Conservation (phyloP, 495 filamentous ascomycete genomes). For the Trichoderma orchidacearum region DNA sequence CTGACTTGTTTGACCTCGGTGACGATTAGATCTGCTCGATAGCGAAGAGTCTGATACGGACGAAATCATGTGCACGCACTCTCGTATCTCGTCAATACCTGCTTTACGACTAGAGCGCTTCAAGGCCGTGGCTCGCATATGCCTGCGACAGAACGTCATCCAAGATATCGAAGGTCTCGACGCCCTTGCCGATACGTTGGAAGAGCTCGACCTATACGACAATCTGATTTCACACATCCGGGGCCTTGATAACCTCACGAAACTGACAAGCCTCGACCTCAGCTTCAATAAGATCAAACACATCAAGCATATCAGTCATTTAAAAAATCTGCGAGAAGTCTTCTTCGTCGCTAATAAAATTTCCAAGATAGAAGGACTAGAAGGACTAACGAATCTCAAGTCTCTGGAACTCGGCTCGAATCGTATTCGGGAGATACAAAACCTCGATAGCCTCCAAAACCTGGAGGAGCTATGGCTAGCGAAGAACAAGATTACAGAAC, state of each 20-base stretch:
- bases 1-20: neutral
- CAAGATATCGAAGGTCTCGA: slow-evolving; percentile 63
- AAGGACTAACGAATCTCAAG: slow-evolving; percentile 55
- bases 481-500: slow-evolving; percentile 91
- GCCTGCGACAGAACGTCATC: slow-evolving; percentile 89
- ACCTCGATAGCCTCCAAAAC: slow-evolving; percentile 59
- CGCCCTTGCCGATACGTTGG: slow-evolving; percentile 45
- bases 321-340: slow-evolving; percentile 67
- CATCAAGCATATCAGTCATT: slow-evolving; percentile 76
- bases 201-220: slow-evolving; percentile 92
- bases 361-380: slow-evolving; percentile 68
- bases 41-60: slow-evolving; percentile 37
- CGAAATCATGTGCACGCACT: slow-evolving; percentile 85
- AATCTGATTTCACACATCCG: slow-evolving; percentile 86
- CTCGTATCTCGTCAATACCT: slow-evolving; percentile 65
- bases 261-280: slow-evolving; percentile 72
- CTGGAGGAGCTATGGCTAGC: slow-evolving; percentile 91
- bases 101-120: slow-evolving; percentile 74
- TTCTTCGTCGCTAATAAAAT: slow-evolving; percentile 97
- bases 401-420: slow-evolving; percentile 91
- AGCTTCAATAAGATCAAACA: slow-evolving; percentile 99
- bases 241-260: slow-evolving; percentile 61
- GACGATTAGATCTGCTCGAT: slow-evolving; percentile 41
- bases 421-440: slow-evolving; percentile 78
- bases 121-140: slow-evolving; percentile 61